Base-by-base conservation (phyloP, 1,284 basidiomycete species). In the Lignosus rhinocerotis region DNA sequence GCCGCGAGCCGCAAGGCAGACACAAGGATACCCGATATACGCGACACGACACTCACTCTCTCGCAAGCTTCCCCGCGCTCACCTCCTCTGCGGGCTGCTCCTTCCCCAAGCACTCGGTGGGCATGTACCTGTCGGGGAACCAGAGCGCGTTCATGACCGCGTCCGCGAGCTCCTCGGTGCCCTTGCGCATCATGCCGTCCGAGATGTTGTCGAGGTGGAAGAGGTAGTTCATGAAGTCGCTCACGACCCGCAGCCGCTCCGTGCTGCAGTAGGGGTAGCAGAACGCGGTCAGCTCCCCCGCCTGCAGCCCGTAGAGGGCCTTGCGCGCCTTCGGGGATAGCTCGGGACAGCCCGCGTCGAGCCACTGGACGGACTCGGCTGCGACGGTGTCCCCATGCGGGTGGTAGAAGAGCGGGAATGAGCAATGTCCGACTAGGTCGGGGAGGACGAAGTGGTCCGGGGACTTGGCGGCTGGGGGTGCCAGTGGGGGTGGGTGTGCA, bases 261-360 rank as follows among this genome's bases (percentile, higher is more conserved):
- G 77, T 68, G 17, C 80, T 70, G 34, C 82, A 76, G 34, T 78
- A 76, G 45, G 83, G 78, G 68, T 88, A 90, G 69, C 84, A 87
- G 67, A 76, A 80, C 1, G 86, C 84, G 19, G 87, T 83, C 60
- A 90, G 81, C 65, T 85, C 81, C 51, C 87, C 87, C 16, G 85
- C 85, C 62, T 85, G 81, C 45, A 88, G 75, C 17, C 83, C 83
- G 61, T 78, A 77, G 50, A 88, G 75, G 6, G 80, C 82, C 39
- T 72, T 71, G 51, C 80, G 73, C 54, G 78, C 79, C 60, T 81
- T 60, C 1, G 58, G 58, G 14, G 63, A 61, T 38, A 66, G 80
- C 42, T 78, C 70, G 21, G 78, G 78, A 59, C 87, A 78, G n/a
- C 78, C 78, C 53, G 80, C 81, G 36, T 76, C 77, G 31, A 89